A percentile compares a stretch with the other conserved stretches of the same genome.
Conservation (phyloP, 495 filamentous ascomycete genomes). For the Monascus purpureus region DNA sequence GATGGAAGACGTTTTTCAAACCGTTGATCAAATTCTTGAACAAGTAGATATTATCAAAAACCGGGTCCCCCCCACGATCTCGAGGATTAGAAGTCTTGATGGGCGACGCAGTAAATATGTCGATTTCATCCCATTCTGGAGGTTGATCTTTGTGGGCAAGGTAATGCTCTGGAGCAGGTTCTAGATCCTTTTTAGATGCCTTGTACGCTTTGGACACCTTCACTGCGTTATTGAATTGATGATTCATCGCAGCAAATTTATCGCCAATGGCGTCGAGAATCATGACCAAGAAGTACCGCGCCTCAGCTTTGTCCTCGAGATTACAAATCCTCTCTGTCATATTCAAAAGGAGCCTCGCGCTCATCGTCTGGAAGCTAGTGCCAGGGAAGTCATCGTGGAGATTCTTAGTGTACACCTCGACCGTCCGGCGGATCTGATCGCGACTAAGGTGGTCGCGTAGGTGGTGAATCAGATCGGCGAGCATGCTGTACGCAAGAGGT, state of each 20-base stretch:
- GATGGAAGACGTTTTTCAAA: constrained; percentile 91
- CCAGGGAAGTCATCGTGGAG: constrained; percentile 92
- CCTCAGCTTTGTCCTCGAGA: constrained; percentile 79
- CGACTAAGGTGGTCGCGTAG: constrained; percentile 71
- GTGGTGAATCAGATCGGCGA: constrained; percentile 95
- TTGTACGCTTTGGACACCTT: constrained; percentile 74
- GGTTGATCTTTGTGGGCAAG: constrained; percentile 65
- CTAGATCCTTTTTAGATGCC: constrained; percentile 44
- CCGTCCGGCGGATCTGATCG: constrained; percentile 84
- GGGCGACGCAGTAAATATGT: constrained; percentile 91
- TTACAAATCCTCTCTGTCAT: constrained; percentile 95
- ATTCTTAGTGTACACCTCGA: constrained; percentile 94
- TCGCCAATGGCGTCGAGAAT: constrained; percentile 95
- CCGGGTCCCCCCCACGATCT: constrained; percentile 79
- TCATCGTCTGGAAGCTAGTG: constrained; percentile 99
- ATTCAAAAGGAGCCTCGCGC: constrained; percentile 89
- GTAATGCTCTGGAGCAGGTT: constrained; percentile 54
- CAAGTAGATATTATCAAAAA: constrained; percentile 95
- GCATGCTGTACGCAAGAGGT: constrained; percentile 93
- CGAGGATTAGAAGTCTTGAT: constrained; percentile 91
- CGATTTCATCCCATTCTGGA: constrained; percentile 93
- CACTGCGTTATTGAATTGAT: constrained; percentile 84
- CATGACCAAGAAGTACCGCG: constrained; percentile 90
- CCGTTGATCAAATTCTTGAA: constrained; percentile 98
- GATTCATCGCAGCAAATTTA: constrained; percentile 96